phyloP scores from a whole-genome alignment of 1,139 yeast genomes.

The Protomyces arabidopsidicola region DNA sequence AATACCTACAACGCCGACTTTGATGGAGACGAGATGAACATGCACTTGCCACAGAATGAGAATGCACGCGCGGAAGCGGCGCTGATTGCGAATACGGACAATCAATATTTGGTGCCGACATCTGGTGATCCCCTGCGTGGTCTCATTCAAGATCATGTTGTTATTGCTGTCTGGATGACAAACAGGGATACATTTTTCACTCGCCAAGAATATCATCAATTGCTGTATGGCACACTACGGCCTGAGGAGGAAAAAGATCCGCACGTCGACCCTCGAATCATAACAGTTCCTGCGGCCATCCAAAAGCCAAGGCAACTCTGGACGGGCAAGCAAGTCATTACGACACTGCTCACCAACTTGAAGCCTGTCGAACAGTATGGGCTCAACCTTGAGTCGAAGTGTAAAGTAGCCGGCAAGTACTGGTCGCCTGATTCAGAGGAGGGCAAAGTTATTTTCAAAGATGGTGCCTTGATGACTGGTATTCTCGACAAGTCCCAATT shows the following conservation, averaged over 20 bases:
- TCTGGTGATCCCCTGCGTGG: slow-evolving; percentile 98
- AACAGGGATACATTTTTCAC: slow-evolving; percentile 87
- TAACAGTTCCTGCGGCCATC: slow-evolving; percentile 85
- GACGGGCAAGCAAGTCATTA: slow-evolving; percentile 98
- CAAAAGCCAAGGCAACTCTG: slow-evolving; percentile 83
- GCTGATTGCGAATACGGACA: slow-evolving; percentile 90
- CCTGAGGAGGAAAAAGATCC: slow-evolving; percentile 71
- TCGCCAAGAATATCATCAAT: slow-evolving; percentile 87
- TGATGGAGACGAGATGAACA: slow-evolving; percentile 99
- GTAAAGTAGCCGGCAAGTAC: slow-evolving; percentile 88
- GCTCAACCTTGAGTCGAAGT: slow-evolving; percentile 71
- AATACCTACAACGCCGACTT: slow-evolving; percentile 99
- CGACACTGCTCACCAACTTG: slow-evolving; percentile 57
- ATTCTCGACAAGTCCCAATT: slow-evolving; percentile 95
- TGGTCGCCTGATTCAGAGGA: slow-evolving; percentile 86
- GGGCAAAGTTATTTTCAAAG: slow-evolving; percentile 74
- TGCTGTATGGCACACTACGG: slow-evolving; percentile 86
- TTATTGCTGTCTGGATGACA: slow-evolving; percentile 98
- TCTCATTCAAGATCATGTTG: slow-evolving; percentile 95
- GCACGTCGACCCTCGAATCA: slow-evolving; percentile 44
- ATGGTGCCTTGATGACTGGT: slow-evolving; percentile 88
- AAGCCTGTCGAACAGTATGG: slow-evolving; percentile 65
- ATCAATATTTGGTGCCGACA: slow-evolving; percentile 95
- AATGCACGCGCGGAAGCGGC: slow-evolving; percentile 96
- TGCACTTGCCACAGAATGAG: slow-evolving; percentile 99